A percentile compares a stretch with the other conserved stretches of the same genome.
Conservation (phyloP, 257 asterid species). For the Lycium barbarum region DNA sequence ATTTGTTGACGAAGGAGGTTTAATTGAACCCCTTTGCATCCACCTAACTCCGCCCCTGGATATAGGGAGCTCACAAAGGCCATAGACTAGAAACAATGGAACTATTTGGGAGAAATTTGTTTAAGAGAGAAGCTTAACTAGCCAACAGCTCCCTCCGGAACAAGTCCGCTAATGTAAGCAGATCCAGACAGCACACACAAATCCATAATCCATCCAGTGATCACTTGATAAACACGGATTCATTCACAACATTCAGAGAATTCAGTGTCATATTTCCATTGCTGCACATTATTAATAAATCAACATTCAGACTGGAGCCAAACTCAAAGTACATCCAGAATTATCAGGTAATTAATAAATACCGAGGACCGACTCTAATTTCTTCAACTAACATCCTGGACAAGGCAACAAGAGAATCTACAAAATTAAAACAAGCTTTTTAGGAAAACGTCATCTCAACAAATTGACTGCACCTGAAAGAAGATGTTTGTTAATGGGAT, state of each 20-base stretch:
- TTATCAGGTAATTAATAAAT: not conserved
- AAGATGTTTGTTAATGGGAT: conserved; percentile 27
- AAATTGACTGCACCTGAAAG: conserved; percentile 28
- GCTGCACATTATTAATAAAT: conserved; percentile 24
- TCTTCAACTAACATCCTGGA: not conserved
- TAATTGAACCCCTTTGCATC: not conserved
- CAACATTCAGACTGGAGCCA: conserved; percentile 8
- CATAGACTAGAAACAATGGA: not conserved
- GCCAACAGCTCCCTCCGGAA: not conserved
- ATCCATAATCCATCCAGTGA: not conserved
- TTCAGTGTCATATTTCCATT: not conserved
- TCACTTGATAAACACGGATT: not conserved
- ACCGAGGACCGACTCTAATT: not conserved
- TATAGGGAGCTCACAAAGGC: not conserved
- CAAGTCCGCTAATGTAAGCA: not conserved
- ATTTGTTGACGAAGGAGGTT: not conserved
- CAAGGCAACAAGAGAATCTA: conserved; percentile 38
- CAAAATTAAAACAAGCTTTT: conserved; percentile 45
- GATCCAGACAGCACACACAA: not conserved
- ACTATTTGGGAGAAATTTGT: not conserved
- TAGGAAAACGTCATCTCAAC: conserved; percentile 32
- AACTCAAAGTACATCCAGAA: conserved; percentile 26
- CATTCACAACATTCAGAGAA: conserved; percentile 11
- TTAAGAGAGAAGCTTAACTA: not conserved
- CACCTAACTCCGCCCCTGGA: not conserved